Evolutionary conservation across 352 stramenopile species (phyloP).

Genomic region (Globisporangium recalcitrans): DNA sequence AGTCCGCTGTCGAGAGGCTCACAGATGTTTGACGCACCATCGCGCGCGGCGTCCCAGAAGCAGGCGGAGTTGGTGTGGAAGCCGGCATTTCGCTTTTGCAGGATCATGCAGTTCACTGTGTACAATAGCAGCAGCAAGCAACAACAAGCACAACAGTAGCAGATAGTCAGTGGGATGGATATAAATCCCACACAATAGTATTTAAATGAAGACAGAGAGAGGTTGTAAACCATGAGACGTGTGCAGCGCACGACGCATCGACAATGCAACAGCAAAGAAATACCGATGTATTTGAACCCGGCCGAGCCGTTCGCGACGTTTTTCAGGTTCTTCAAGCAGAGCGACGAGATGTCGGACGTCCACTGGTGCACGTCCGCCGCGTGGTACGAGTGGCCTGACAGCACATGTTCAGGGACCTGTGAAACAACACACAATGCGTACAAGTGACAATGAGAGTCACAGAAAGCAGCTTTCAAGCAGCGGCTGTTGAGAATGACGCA

Average conservation of each 20-base stretch:
- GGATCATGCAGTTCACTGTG: constrained; percentile 80
- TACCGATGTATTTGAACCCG: constrained; percentile 88
- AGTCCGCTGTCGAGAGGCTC: neutral
- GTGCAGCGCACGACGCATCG: neutral
- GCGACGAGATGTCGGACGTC: constrained; percentile 70
- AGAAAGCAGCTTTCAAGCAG: neutral
- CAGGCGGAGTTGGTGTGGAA: constrained; percentile 85
- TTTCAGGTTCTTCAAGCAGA: constrained; percentile 83
- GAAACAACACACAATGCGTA: neutral
- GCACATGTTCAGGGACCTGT: constrained; percentile 69
- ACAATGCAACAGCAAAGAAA: neutral
- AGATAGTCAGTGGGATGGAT: constrained; percentile 7
- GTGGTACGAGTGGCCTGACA: constrained; percentile 68
- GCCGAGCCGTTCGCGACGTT: constrained; percentile 75
- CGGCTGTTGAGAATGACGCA: constrained; percentile 13
- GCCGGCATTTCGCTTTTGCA: constrained; percentile 87
- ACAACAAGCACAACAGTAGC: constrained; percentile 1
- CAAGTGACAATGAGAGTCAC: neutral
- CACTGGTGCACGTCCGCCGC: constrained; percentile 76
- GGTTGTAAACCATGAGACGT: neutral
- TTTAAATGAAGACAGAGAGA: constrained; percentile 6
- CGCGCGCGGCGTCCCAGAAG: constrained; percentile 83
- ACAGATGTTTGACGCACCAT: constrained; percentile 42
- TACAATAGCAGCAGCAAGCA: constrained; percentile 5
- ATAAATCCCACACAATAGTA: constrained; percentile 11